phyloP scores from a whole-genome alignment of 345 rosid species.

The Linum usitatissimum region DNA sequence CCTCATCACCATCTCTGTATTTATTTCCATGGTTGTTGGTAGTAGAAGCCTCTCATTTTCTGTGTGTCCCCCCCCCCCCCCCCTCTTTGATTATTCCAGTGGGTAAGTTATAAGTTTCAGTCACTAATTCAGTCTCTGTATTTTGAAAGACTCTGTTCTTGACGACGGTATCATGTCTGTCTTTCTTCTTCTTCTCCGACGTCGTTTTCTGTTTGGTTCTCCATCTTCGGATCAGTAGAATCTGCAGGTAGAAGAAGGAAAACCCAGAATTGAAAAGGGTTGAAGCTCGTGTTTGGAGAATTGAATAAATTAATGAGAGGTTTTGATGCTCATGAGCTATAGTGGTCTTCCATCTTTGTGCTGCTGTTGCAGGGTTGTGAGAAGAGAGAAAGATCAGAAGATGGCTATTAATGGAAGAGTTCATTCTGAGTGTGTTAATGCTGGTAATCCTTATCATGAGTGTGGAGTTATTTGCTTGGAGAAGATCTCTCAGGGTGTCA shows the following conservation, averaged over 20 bases:
- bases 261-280: not conserved
- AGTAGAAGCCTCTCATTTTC: not conserved
- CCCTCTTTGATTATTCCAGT: not conserved
- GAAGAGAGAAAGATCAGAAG: constrained; percentile 5
- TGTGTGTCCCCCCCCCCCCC: not conserved
- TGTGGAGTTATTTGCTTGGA: constrained; percentile 26
- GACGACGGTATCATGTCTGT: not conserved
- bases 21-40: not conserved
- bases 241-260: not conserved
- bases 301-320: no score
- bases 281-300: no score
- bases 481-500: constrained; percentile 14
- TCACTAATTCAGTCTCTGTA: no score
- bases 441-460: constrained; percentile 26
- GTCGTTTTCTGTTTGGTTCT: not conserved
- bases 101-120: not conserved
- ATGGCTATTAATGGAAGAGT: constrained; percentile 24
- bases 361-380: not conserved
- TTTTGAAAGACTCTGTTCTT: not conserved
- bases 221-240: not conserved
- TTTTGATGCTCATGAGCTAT: no score
- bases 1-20: not conserved
- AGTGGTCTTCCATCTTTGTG: no score
- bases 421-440: constrained; percentile 21
- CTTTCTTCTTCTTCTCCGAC: no score